Evolutionary conservation across 768 basidiomycete genomes (phyloP), one percentile per base, ranked within the genome.

Genomic region (Amanita inopinata): DNA sequence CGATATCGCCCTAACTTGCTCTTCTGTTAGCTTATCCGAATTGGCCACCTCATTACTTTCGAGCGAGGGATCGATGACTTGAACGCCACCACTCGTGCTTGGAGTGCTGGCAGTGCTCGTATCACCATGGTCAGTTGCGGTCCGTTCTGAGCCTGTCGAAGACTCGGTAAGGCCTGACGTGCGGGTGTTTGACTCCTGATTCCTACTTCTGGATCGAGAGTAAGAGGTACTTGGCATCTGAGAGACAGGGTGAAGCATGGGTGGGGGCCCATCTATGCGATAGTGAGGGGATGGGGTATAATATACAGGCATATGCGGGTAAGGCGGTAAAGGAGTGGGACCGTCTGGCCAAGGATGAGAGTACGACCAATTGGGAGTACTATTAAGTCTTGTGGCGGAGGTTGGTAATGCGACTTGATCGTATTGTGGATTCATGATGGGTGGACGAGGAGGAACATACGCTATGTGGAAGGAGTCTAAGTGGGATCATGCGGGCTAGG

Each of bases 271-370:
- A 33, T 62, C 62, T 20, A 58, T 59, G 23, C 76, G 74, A 49
- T 79, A 78, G 51, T 76, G 74, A 3, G 70, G 66, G 1, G 71
- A 64, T 14, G 63, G 60, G 12, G 61, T 55, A 43, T 66, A 65
- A 51, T 66, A 63, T 14, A 60, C 49, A 15, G 58, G 45, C 36
- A 50, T 25, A 43, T 59, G 52, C 38, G 59, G 51, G 45, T 69
- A 72, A 14, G 60, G 58, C 51, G 62, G 36, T 18, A 41, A 33
- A 15, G 57, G 57, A 17, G 63, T 54, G 50, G 49, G 54, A 58
- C 53, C 52, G 55, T 52, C 55, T 38, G 49, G 55, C 71, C 69
- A 64, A 47, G 68, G 56, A 33, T 65, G 61, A 20, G 69, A 57
- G 47, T 55, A 59, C 14, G 56, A 56, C 71, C 66, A 76, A 44